phyloP scores from a whole-genome alignment of 163 green algal genomes.

The Scenedesmus sp. region DNA sequence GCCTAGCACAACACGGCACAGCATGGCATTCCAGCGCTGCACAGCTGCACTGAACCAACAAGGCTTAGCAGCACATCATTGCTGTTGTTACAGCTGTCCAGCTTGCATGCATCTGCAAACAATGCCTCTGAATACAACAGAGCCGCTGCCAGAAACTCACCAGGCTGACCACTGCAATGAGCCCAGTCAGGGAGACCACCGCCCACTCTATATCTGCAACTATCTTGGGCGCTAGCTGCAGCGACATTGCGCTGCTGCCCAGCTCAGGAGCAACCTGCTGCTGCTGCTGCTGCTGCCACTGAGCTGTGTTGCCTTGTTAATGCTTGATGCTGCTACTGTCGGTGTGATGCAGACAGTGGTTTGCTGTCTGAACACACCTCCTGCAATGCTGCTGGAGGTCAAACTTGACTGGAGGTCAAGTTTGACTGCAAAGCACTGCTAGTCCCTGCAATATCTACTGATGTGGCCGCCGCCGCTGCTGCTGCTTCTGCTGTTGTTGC shows the following conservation, averaged over 20 bases:
- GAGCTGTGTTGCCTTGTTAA: background rate
- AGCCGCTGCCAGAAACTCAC: slow-evolving; percentile 5
- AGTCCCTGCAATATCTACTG: background rate
- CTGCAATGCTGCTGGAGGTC: background rate
- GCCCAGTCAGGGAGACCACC: slow-evolving; percentile 38
- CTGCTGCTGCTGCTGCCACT: slow-evolving; percentile 11
- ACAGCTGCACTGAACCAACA: background rate
- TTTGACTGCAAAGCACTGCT: background rate
- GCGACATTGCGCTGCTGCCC: background rate
- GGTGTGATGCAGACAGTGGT: background rate
- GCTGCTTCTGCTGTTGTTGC: slow-evolving; percentile 12
- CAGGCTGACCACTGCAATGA: slow-evolving; percentile 45
- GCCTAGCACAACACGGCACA: background rate
- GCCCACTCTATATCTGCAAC: slow-evolving; percentile 53
- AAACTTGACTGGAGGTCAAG: background rate
- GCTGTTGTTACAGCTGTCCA: background rate
- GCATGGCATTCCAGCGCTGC: background rate
- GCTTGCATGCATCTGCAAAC: background rate
- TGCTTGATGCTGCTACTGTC: background rate
- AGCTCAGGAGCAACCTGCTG: background rate
- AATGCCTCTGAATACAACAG: background rate
- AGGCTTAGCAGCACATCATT: background rate
- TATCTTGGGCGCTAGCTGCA: slow-evolving; percentile 3
- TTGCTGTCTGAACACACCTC: background rate
- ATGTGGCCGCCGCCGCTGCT: background rate